Percentiles rank a stretch among this genome's conserved stretches.
phyloP scores from a whole-genome alignment of 2,329 filamentous ascomycete genomes.

The Pseudofabraea citricarpa region DNA sequence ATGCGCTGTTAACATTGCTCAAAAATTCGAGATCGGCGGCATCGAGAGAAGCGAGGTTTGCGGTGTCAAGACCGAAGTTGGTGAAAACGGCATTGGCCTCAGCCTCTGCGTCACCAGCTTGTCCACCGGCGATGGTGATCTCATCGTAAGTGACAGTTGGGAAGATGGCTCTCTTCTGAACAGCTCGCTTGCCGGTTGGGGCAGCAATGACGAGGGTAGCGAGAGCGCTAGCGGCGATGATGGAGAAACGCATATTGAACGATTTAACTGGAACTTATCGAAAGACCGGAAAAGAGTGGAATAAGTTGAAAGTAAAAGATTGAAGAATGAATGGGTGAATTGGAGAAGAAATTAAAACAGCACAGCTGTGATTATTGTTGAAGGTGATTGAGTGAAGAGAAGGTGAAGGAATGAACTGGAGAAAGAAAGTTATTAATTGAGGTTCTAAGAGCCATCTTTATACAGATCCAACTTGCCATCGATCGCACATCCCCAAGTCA shows the following conservation, averaged over 20 bases:
- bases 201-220: slow-evolving; percentile 1
- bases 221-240: background rate
- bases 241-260: slow-evolving; percentile 1
- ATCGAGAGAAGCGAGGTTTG: slow-evolving; percentile 9
- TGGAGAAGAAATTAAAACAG: background rate
- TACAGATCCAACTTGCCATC: background rate
- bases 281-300: background rate
- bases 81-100: slow-evolving; percentile 34
- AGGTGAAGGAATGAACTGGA: slow-evolving; percentile 2
- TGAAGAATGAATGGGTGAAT: background rate
- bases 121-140: slow-evolving; percentile 46
- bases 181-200: background rate
- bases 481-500: background rate
- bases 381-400: background rate
- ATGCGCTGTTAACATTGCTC: slow-evolving; percentile 11
- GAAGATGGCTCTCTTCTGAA: background rate
- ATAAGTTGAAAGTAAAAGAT: background rate
- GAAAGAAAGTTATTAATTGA: background rate
- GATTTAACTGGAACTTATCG: background rate
- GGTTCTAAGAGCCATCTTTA: background rate
- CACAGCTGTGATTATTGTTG: slow-evolving; percentile 2
- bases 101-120: slow-evolving; percentile 44
- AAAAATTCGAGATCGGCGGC: slow-evolving; percentile 11
- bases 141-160: slow-evolving; percentile 4
- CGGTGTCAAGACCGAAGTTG: slow-evolving; percentile 6